Percentiles rank a stretch among this genome's conserved stretches.
Evolutionary conservation across 179 eudicot species (phyloP).

Genomic region (Patellifolia procumbens): DNA sequence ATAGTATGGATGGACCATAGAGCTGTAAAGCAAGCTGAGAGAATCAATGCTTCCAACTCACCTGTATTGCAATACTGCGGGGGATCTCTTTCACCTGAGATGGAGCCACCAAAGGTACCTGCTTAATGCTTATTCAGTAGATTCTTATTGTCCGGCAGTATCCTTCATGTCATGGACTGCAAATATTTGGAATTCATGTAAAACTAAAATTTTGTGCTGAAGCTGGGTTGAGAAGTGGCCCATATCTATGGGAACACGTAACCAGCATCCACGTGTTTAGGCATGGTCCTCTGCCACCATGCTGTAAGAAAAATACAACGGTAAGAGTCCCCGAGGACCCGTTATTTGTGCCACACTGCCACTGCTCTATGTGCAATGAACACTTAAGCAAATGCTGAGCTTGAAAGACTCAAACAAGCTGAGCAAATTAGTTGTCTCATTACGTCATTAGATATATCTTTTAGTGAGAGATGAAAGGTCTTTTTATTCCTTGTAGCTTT

Average conservation of each 20-base stretch:
- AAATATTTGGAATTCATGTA: not conserved
- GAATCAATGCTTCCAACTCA: constrained; percentile 78
- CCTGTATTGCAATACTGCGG: constrained; percentile 96
- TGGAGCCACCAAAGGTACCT: constrained; percentile 97
- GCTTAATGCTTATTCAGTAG: constrained; percentile 18
- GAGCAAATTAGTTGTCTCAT: not conserved
- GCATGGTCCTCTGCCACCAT: not conserved
- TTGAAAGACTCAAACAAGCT: not conserved
- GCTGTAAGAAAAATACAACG: not conserved
- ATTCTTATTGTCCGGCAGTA: not conserved
- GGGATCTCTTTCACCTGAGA: constrained; percentile 95
- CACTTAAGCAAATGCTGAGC: not conserved
- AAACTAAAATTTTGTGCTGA: constrained; percentile 2
- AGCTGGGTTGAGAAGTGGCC: not conserved
- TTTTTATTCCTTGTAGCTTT: not conserved
- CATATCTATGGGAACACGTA: not conserved
- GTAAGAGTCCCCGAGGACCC: not conserved
- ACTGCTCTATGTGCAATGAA: not conserved
- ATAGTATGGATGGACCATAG: constrained; percentile 99
- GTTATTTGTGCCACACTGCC: not conserved
- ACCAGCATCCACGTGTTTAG: not conserved
- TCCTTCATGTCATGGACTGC: not conserved
- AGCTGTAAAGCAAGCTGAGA: constrained; percentile 98
- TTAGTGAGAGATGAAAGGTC: not conserved
- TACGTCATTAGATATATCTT: not conserved